phyloP scores from a whole-genome alignment of 2,329 filamentous ascomycete genomes.

The Hymenoscyphus salicellus region DNA sequence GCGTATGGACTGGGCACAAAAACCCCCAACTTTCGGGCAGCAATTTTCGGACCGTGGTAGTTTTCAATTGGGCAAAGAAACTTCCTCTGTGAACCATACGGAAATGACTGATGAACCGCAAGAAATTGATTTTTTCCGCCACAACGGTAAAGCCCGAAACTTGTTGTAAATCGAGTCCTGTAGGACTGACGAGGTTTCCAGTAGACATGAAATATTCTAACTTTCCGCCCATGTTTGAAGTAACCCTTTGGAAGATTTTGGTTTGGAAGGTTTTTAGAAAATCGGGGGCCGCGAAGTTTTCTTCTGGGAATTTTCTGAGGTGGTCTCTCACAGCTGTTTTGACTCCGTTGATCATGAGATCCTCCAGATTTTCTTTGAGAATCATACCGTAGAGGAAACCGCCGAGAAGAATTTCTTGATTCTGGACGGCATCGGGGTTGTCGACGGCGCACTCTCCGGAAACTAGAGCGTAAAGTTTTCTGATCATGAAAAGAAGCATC shows the following conservation, averaged over 20 bases:
- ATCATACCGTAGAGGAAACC: constrained; percentile 95
- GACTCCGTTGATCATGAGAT: constrained; percentile 65
- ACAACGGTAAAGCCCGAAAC: constrained; percentile 93
- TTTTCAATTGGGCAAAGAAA: constrained; percentile 97
- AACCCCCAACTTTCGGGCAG: constrained; percentile 98
- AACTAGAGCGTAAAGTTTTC: constrained; percentile 90
- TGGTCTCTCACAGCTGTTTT: constrained; percentile 56
- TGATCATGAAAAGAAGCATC: constrained; percentile 90
- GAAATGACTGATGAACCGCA: constrained; percentile 98
- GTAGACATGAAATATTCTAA: constrained; percentile 96
- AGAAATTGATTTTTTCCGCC: constrained; percentile 97
- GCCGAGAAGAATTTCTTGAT: constrained; percentile 90
- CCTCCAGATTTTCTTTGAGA: constrained; percentile 89
- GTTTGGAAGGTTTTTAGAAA: constrained; percentile 78
- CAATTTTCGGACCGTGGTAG: constrained; percentile 92
- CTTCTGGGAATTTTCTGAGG: constrained; percentile 53
- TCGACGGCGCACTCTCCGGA: constrained; percentile 90
- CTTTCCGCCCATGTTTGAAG: constrained; percentile 81
- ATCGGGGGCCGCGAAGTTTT: constrained; percentile 71
- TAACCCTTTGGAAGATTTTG: constrained; percentile 75
- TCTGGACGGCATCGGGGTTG: constrained; percentile 94
- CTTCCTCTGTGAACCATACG: constrained; percentile 98
- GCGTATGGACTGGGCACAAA: constrained; percentile 94
- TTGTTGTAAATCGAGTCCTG: constrained; percentile 91
- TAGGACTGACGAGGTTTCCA: constrained; percentile 86